A percentile compares a stretch with the other conserved stretches of the same genome.
These are phyloP conservation scores for Nicotiana paniculata DNA, from an alignment of 257 asterid genomes.

Conservation along the genomic window DNA sequence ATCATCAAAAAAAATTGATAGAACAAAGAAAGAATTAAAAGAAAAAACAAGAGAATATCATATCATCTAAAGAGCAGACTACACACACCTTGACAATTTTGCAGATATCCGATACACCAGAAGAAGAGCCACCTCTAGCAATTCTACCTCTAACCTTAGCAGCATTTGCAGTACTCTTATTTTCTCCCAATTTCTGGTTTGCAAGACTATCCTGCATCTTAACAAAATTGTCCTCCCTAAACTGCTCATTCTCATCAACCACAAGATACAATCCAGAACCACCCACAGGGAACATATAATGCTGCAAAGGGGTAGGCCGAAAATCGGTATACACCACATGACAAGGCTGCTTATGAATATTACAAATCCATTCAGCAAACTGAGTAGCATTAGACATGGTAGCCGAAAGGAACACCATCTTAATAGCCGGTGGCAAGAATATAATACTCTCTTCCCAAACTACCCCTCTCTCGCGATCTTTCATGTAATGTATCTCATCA, in stretches of 20 bases:
- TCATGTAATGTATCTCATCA: conserved; percentile 99
- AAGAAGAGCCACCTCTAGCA: conserved; percentile 59
- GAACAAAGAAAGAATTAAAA: not conserved
- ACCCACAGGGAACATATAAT: conserved; percentile 88
- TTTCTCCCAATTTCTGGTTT: conserved; percentile 42
- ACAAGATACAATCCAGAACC: conserved; percentile 95
- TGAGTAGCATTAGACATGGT: conserved; percentile 98
- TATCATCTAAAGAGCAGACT: not conserved
- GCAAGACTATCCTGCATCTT: conserved; percentile 80
- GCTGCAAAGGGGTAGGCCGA: conserved; percentile 95
- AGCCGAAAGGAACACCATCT: conserved; percentile 96
- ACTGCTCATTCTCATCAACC: conserved; percentile 93
- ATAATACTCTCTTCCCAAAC: conserved; percentile 99
- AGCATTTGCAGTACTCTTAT: conserved; percentile 34
- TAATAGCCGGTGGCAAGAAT: conserved; percentile 94
- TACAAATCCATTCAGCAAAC: conserved; percentile 96
- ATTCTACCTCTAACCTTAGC: conserved; percentile 60
- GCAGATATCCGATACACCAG: conserved; percentile 83
- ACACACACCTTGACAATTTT: conserved; percentile 83
- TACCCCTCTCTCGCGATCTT: conserved; percentile 96
- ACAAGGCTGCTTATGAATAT: conserved; percentile 92
- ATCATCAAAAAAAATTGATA: not conserved
- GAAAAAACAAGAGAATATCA: not conserved
- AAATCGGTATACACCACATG: conserved; percentile 97
- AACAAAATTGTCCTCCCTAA: conserved; percentile 74